phyloP scores from a whole-genome alignment of 352 stramenopile species.

The Saprolegnia diclina region DNA sequence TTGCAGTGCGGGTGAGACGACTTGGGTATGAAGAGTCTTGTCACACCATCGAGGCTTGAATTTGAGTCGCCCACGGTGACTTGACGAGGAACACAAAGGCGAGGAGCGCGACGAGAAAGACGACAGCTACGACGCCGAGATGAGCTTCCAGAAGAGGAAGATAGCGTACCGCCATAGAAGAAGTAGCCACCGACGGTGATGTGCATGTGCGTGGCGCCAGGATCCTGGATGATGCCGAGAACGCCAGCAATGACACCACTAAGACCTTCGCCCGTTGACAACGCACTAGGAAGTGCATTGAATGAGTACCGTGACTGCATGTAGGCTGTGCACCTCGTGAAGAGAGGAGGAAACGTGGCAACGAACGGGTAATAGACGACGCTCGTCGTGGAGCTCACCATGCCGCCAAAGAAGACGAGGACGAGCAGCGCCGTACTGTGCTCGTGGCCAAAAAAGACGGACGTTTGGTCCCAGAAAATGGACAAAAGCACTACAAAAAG shows the following conservation, averaged over 20 bases:
- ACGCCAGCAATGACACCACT: slow-evolving; percentile 56
- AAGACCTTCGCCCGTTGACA: slow-evolving; percentile 58
- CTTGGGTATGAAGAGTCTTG: background rate
- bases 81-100: slow-evolving; percentile 48
- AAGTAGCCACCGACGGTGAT: slow-evolving; percentile 61
- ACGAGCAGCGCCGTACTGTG: slow-evolving; percentile 65
- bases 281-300: slow-evolving; percentile 24
- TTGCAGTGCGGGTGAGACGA: background rate
- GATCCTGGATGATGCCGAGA: slow-evolving; percentile 52
- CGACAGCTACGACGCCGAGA: slow-evolving; percentile 30
- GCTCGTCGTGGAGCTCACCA: slow-evolving; percentile 64
- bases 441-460: slow-evolving; percentile 37
- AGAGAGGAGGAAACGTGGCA: slow-evolving; percentile 50
- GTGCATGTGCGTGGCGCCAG: slow-evolving; percentile 39
- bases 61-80: background rate
- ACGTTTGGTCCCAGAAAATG: slow-evolving; percentile 46
- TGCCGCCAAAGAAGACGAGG: slow-evolving; percentile 54
- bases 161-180: slow-evolving; percentile 43
- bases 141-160: background rate
- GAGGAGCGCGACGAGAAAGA: slow-evolving; percentile 48
- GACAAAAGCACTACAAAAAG: slow-evolving; percentile 45
- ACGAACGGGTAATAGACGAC: slow-evolving; percentile 74
- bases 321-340: slow-evolving; percentile 34
- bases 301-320: background rate
- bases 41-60: slow-evolving; percentile 6